Evolutionary conservation across 345 rosid species (phyloP), one percentile per base, ranked within the genome.

Genomic region (Excoecaria agallocha): DNA sequence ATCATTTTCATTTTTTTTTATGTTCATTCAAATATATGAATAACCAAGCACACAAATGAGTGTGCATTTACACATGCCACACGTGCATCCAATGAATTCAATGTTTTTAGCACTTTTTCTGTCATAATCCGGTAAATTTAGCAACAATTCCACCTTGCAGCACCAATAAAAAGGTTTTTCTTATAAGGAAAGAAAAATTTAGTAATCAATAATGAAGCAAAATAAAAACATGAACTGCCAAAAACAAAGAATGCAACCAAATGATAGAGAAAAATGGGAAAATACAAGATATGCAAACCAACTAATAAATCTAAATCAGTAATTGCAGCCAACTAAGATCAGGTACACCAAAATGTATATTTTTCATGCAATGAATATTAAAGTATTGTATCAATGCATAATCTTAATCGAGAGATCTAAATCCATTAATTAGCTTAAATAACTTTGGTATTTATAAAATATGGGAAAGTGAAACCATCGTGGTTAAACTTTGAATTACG

Each of bases 71-170:
- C 63, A 39, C 19, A 20, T 6, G 17, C 24, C 19, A 16, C 2
- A 16, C 52, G 58, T 5, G 17, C 16, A 24, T 5, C 22, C 6
- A 20, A 22, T 57, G 43, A 37, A 39, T 39, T 41, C 63, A 41
- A n/a, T n/a, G n/a, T n/a, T n/a, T n/a, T n/a, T n/a, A n/a, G n/a
- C n/a, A n/a, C n/a, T n/a, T n/a, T n/a, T n/a, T n/a, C n/a, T n/a
- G n/a, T n/a, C n/a, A n/a, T n/a, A n/a, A n/a, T n/a, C n/a, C n/a
- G n/a, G n/a, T n/a, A 78, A 79, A 79, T 79, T 81, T 88, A 19
- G 80, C 79, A 76, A 65, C 76, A 83, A 71, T 81, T 76, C 67
- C 82, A 38, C 73, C 93, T 91, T 91, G 78, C 80, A 72, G 74
- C 49, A 71, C 68, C 67, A 54, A 66, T 57, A 22, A 51, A 15